Evolutionary conservation across 1,284 basidiomycete genomes (phyloP), one percentile per base, ranked within the genome.

Genomic region (Rhodotorula sp.): DNA sequence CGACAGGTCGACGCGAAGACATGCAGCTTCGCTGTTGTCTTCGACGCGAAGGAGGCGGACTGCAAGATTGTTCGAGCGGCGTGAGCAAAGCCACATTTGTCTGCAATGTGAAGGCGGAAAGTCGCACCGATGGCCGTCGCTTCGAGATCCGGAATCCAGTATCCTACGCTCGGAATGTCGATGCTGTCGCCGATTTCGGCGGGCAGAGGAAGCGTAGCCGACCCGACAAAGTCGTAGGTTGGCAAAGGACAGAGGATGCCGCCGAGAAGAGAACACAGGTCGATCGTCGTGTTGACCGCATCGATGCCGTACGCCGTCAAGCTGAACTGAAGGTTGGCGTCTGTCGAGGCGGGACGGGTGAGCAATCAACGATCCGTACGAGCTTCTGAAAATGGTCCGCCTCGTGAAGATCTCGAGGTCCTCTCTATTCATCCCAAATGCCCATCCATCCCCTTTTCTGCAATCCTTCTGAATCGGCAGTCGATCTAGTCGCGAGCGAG

Each of bases 181-280:
- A 83, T 81, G 25, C 84, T 80, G 64, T 82, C 81, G 16, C 70
- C 68, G 4, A 79, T 60, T 21, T 66, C 59, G 8, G 67, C 54
- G 7, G 77, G 72, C 2, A 77, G 66, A 2, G 74, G 76, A 5
- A 77, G 64, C 1, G 73, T 73, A 14, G 69, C 54, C 19, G 61
- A 62, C 66, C 92, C 92, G 27, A 88, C 88, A 79, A 96, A 93
- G 79, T 92, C 91, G 84, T 92, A 91, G 78, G 87, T 85, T 3
- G 93, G 93, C 5, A 96, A 84, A 0, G 93, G 92, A 80, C 93
- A 97, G 17, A 96, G 84, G n/a, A 88, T 88, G 49, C 91, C 91
- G 69, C 83, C 81, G 44, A 94, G 85, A 55, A 91, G 84, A 66
- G 83, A 83, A 84, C 93, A 96, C 46, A 96, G 77, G 71, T 84